Conservation (phyloP, 2,329 filamentous ascomycete genomes). For the Colletotrichum cordylinicola region DNA sequence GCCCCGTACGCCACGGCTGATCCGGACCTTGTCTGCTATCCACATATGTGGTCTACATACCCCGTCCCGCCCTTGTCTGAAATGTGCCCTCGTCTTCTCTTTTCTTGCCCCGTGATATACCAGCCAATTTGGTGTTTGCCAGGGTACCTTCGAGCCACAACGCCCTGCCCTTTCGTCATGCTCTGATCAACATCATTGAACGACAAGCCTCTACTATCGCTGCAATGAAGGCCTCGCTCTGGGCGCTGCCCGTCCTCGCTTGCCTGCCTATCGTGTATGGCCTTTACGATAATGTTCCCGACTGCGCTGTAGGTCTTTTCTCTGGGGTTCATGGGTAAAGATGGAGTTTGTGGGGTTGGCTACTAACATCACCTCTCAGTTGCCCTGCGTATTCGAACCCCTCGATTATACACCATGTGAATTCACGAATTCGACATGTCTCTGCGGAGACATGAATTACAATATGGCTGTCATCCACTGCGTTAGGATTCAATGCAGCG, state of each 20-base stretch:
- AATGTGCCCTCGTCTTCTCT: neutral
- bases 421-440: neutral
- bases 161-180: neutral
- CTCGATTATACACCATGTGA: slow-evolving; percentile 12
- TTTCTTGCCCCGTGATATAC: neutral
- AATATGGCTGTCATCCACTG: slow-evolving; percentile 17
- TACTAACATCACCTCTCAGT: neutral
- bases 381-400: slow-evolving; percentile 2
- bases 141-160: neutral
- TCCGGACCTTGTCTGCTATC: neutral
- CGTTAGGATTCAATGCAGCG: slow-evolving; percentile 10
- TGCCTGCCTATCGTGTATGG: slow-evolving; percentile 6
- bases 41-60: neutral
- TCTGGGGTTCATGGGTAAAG: neutral
- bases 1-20: neutral
- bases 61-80: neutral
- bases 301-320: slow-evolving; percentile 6
- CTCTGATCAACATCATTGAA: neutral
- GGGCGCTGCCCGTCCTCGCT: neutral
- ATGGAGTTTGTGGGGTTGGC: neutral
- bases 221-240: slow-evolving; percentile 6
- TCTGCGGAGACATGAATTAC: slow-evolving; percentile 11
- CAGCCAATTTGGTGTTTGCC: neutral
- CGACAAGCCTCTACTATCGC: neutral
- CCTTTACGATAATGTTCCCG: slow-evolving; percentile 6